Base-by-base conservation (phyloP, 257 asterid genomes). In the Capsicum pubescens region DNA sequence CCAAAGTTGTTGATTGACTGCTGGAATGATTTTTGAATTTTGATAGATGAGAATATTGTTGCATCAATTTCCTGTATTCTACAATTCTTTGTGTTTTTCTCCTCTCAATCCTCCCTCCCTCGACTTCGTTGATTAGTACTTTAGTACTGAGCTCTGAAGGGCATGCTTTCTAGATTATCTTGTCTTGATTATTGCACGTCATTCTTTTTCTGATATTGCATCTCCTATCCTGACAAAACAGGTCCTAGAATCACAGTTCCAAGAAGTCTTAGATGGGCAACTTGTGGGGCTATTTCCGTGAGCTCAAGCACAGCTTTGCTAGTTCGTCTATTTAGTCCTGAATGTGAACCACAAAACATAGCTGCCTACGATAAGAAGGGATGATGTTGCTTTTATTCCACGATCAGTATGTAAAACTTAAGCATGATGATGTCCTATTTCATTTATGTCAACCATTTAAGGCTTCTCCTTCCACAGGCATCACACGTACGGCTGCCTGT, bases 281-380 rank as follows among this genome's bases (percentile, higher is more conserved):
- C 97, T 76, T 92, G 95, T 80, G 97, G 98, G 17, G 97, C 97
- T 21, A 87, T 90, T 83, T 85, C 93, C 14, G 89, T 86, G 74
- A 90, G 97, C 86, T 81, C 95, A 58, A 80, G 91, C 83, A 89
- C 97, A 1, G 97, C 99, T 84, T 86, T 92, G 84, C 91, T 95
- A 17, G 97, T 95, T 82, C 94, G 91, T 82, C 93, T 94, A 7
- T 86, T 94, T 82, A 91, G 97, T 74, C 94, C 97, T 13, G 98
- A 95, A 91, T 94, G 98, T 71, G 99, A 95, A 84, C 97, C 99
- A 50, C 99, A 92, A 83, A 95, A 95, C 72, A 90, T 93, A 76
- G 95, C 93, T 85, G 99, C 95, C 32, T 93, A 88, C 81, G 99
- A 95, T 90, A 89, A 84, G 64, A 92, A 87, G 82, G 88, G 86